Percentiles rank a stretch among this genome's conserved stretches.
phyloP scores from a whole-genome alignment of 345 rosid genomes.

The Gossypium turneri region DNA sequence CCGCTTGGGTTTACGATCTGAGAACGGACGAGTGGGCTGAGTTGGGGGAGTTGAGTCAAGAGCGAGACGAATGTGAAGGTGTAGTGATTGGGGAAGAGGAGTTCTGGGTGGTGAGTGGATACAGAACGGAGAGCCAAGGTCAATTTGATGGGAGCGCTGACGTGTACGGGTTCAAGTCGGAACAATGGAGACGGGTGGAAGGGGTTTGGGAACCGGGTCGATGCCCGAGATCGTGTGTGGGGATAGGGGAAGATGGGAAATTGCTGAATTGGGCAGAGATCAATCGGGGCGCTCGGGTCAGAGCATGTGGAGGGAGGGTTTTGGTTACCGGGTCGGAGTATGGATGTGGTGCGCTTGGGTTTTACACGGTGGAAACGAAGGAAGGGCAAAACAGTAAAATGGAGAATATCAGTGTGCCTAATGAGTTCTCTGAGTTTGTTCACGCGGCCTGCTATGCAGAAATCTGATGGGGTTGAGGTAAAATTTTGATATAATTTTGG shows the following conservation, averaged over 20 bases:
- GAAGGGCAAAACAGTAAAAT: conserved; percentile 36
- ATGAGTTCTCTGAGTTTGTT: conserved; percentile 43
- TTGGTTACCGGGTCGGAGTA: conserved; percentile 48
- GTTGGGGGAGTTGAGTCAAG: conserved; percentile 45
- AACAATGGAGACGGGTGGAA: conserved; percentile 44
- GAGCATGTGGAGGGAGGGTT: conserved; percentile 30
- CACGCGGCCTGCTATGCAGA: conserved; percentile 60
- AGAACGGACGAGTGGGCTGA: conserved; percentile 48
- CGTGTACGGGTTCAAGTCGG: conserved; percentile 27
- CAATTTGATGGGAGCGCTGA: conserved; percentile 51
- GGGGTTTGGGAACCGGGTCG: conserved; percentile 43
- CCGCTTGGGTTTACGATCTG: conserved; percentile 56
- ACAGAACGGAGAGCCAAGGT: conserved; percentile 54
- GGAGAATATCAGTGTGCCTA: conserved; percentile 29
- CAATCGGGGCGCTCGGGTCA: conserved; percentile 29
- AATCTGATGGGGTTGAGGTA: not conserved
- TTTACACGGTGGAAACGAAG: conserved; percentile 24
- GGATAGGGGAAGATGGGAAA: conserved; percentile 27
- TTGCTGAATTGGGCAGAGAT: conserved; percentile 27
- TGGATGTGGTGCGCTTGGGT: conserved; percentile 44
- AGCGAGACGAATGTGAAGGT: conserved; percentile 68
- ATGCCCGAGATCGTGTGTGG: conserved; percentile 40
- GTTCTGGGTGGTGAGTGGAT: conserved; percentile 71
- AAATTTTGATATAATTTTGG: not conserved
- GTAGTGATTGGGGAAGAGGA: conserved; percentile 38